These are phyloP conservation scores for Dunaliella sp. DNA, from an alignment of 139 green algal species.

Conservation along the genomic window DNA sequence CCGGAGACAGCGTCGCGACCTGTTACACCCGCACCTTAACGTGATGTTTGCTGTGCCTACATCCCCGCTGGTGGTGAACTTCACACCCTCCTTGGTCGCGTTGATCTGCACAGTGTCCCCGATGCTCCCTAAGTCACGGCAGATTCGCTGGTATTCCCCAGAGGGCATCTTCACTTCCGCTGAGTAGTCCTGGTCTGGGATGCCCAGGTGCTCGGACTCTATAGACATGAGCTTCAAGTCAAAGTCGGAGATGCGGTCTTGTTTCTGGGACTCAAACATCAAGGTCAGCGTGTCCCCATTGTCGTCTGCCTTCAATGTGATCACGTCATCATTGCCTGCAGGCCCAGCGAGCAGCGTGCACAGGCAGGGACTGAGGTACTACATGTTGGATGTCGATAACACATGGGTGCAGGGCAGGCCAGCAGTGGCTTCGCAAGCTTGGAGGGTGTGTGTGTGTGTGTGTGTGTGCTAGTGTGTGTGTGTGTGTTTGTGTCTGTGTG, in stretches of 20 bases:
- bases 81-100: conserved; percentile 97
- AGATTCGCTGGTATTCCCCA: conserved; percentile 92
- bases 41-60: conserved; percentile 96
- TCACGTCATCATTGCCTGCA: conserved; percentile 87
- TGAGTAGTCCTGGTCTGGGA: conserved; percentile 92
- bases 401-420: too few species aligned
- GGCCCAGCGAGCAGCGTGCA: too few species aligned
- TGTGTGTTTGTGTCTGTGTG: too few species aligned
- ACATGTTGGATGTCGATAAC: too few species aligned
- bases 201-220: conserved; percentile 96
- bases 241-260: conserved; percentile 74
- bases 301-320: conserved; percentile 97
- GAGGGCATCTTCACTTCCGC: conserved; percentile 70
- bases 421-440: too few species aligned
- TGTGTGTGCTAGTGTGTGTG: too few species aligned
- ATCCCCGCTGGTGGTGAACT: conserved; percentile 93
- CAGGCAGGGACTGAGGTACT: too few species aligned
- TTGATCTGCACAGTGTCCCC: conserved; percentile 92
- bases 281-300: conserved; percentile 89
- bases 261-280: conserved; percentile 83
- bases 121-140: conserved; percentile 66
- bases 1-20: too few species aligned
- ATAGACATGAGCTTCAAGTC: conserved; percentile 99
- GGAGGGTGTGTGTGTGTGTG: too few species aligned
- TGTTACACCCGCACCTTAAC: conserved; percentile 41